Base-by-base conservation (phyloP, 2,329 filamentous ascomycete species). In the Elsinoe perseae region DNA sequence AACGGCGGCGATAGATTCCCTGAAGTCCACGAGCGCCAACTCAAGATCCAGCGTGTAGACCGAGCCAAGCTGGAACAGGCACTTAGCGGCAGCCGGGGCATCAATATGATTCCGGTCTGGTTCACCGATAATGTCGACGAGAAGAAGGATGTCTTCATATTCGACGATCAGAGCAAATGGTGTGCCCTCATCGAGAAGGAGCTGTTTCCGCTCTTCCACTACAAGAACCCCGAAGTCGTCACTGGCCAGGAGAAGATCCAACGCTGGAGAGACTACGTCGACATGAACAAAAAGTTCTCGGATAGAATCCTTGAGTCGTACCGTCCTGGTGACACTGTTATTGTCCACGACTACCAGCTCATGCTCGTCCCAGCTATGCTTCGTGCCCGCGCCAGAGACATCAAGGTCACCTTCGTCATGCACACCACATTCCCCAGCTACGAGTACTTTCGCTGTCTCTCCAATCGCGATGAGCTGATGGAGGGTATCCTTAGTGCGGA, bases 351-450 rank as follows among this genome's bases (percentile, higher is more conserved):
- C 72, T 96, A 95, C 71, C 91, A 95, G 68, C 81, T 97, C 48
- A 83, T 97, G 70, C 78, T 97, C 21, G 80, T 97, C 3, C 92
- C 93, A 2, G 90, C 84, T 72, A 83, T 97, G 75, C 76, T 97
- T 58, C 85, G 92, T 48, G 90, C 95, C 70, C 83, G 86, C 40
- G 77, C 91, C 16, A 88, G 90, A 3, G 88, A 90, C 69, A 88
- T 95, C 72, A 95, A 95, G 74, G 91, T 96, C 67, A 86, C 89
- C 55, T 96, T 96, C 76, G 97, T 89, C 75, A 77, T 97, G 46
- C 92, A 97, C 71, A 86, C 89, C 44, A 92, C 92, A 0, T 97
- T 97, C 72, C 92, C 92, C 30, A 95, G 90, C 72, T 95, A 89
- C 77, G 93, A 97, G 72, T 96, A 95, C 68, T 82, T 96, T 69